Evolutionary conservation across 371 early-diverging fungal genomes (phyloP).

Genomic region (Mortierella polycephala): DNA sequence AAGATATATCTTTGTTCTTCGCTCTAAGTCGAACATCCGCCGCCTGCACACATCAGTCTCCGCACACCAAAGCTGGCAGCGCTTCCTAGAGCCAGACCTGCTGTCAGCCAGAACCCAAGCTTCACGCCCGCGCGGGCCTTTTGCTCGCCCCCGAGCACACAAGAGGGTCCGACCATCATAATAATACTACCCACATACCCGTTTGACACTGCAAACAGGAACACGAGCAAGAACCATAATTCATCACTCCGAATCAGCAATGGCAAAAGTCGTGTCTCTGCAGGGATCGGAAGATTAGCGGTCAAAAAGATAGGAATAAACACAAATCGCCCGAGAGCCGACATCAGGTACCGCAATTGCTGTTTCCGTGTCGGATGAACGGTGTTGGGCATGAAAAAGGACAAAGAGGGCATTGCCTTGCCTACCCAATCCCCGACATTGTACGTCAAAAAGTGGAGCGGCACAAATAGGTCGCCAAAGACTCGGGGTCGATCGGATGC

Average conservation of each 20-base stretch:
- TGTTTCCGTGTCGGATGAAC: constrained; percentile 58
- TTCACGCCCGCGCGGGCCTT: constrained; percentile 73
- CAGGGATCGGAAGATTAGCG: constrained; percentile 70
- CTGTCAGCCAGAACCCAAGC: constrained; percentile 76
- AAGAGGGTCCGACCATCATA: constrained; percentile 83
- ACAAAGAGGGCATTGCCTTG: constrained; percentile 58
- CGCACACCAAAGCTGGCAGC: constrained; percentile 66
- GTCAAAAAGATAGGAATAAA: constrained; percentile 79
- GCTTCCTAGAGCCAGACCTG: constrained; percentile 79
- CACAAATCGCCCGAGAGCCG: constrained; percentile 62
- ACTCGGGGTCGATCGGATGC: constrained; percentile 46
- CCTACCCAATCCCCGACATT: constrained; percentile 85
- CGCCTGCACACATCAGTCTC: constrained; percentile 56
- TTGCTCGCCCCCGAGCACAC: constrained; percentile 57
- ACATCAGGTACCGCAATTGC: constrained; percentile 56
- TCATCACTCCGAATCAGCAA: constrained; percentile 70
- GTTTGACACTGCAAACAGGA: constrained; percentile 73
- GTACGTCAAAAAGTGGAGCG: constrained; percentile 79
- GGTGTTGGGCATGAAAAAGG: constrained; percentile 33
- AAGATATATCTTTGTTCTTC: background rate
- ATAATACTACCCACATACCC: constrained; percentile 76
- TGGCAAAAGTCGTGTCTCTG: constrained; percentile 58
- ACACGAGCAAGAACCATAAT: constrained; percentile 68
- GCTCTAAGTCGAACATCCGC: constrained; percentile 28
- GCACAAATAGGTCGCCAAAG: constrained; percentile 73